Evolutionary conservation across 108 stramenopile genomes (phyloP), one percentile per base, ranked within the genome.

Genomic region (Nannochloropsis gaditana): DNA sequence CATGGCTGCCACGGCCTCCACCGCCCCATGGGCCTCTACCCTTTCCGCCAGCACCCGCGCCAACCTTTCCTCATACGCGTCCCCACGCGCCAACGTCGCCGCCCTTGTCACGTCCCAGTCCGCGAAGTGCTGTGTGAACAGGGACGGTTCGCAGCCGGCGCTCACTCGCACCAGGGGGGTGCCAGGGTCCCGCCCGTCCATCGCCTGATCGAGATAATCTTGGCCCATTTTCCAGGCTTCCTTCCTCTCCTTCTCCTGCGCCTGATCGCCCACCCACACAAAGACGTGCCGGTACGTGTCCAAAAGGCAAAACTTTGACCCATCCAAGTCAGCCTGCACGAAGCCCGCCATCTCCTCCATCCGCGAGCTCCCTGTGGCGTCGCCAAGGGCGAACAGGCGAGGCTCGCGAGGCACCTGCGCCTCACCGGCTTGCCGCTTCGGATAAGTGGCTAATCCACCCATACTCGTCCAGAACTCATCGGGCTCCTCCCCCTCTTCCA

Each of bases 91-190:
- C 79, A 59, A 80, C 83, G 86, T n/a, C 42, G n/a, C 21, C 43
- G 50, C 41, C 42, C 86, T 45, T 21, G 45, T 81, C 21, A 85
- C 84, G 85, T 92, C 91, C 92, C 92, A 93, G 42, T 87, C 92
- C 9, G 73, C 79, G 87, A 93, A 93, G 80, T 92, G 87, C 84
- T 86, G 84, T 41, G 89, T 91, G 88, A 93, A 92, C 45, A 93
- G 41, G 19, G 90, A 44, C 11, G 92, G 91, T 88, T 93, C 92
- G 45, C 43, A 59, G 21, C 92, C 92, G 9, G 90, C 82, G 0
- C 82, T 50, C 17, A 92, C 81, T 19, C 50, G 42, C 15, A 92
- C 45, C 44, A 92, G 90, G 11, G 90, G 91, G 42, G 86, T 90
- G 87, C 91, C 91, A 6, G 43, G 83, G 79, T 87, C 90, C 17